These are phyloP conservation scores for Gonapodya sp. DNA, from an alignment of 192 early-diverging fungal species.

Conservation along the genomic window DNA sequence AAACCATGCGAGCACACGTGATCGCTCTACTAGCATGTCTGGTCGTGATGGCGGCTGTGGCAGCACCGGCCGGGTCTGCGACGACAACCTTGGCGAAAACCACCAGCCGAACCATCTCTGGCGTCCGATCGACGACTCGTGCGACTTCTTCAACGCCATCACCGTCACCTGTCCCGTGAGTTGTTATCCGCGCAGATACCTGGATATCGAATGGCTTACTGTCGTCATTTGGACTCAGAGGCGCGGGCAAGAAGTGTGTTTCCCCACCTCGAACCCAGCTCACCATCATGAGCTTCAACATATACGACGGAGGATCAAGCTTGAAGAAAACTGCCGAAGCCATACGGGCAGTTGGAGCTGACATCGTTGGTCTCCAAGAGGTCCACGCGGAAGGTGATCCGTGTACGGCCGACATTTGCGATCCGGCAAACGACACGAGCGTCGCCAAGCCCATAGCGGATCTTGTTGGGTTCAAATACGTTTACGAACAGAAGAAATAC, in stretches of 20 bases:
- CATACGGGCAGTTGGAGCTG: constrained; percentile 24
- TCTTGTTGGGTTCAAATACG: background rate
- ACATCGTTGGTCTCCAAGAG: constrained; percentile 31
- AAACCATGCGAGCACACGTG: too few relatives aligned
- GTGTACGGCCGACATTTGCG: background rate
- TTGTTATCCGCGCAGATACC: too few relatives aligned
- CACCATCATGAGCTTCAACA: constrained; percentile 29
- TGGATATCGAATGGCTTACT: too few relatives aligned
- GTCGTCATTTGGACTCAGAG: too few relatives aligned
- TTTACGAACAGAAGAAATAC: background rate
- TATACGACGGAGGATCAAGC: constrained; percentile 25
- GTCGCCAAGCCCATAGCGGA: background rate
- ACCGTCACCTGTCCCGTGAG: too few relatives aligned
- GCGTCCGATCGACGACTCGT: too few relatives aligned
- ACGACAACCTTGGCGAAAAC: too few relatives aligned
- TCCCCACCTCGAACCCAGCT: background rate
- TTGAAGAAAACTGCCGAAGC: constrained; percentile 25
- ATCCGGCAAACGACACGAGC: background rate
- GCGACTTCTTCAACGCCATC: too few relatives aligned
- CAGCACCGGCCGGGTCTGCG: too few relatives aligned
- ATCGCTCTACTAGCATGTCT: too few relatives aligned
- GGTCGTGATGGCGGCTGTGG: too few relatives aligned
- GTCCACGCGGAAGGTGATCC: background rate
- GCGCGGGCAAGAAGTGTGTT: background rate
- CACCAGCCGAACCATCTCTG: too few relatives aligned